These are phyloP conservation scores for Silene vulgaris DNA, from an alignment of 179 eudicot genomes.

Conservation along the genomic window DNA sequence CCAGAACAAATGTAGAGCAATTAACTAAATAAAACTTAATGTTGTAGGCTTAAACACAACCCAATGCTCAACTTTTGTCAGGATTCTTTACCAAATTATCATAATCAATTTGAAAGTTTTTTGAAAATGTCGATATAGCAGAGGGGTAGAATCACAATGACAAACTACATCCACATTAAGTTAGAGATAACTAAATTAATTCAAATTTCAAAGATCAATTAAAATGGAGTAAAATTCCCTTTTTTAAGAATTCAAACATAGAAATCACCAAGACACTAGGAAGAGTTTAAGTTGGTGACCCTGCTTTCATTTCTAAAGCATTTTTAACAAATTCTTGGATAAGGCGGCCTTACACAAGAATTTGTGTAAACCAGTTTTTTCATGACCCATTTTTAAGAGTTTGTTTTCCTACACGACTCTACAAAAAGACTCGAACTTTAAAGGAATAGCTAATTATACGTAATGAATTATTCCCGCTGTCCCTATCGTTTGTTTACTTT, in stretches of 20 bases:
- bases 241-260: neutral
- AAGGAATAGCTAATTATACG: too few species aligned
- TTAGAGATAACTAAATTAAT: neutral
- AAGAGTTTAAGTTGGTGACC: neutral
- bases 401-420: too few species aligned
- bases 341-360: too few species aligned
- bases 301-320: neutral
- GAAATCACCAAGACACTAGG: too few species aligned
- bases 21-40: neutral
- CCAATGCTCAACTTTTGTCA: neutral
- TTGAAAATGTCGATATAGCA: neutral
- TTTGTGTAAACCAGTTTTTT: too few species aligned
- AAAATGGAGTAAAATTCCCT: neutral
- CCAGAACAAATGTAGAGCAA: neutral
- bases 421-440: too few species aligned
- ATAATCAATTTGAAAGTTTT: neutral
- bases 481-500: neutral
- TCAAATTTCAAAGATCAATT: neutral
- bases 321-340: too few species aligned
- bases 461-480: too few species aligned
- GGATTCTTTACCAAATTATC: neutral
- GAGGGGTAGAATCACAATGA: neutral
- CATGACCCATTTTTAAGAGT: too few species aligned
- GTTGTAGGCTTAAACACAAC: neutral
- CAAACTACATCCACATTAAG: neutral